Evolutionary conservation across 164 flowering plant genomes (phyloP).

Genomic region (Sextonia rubra): DNA sequence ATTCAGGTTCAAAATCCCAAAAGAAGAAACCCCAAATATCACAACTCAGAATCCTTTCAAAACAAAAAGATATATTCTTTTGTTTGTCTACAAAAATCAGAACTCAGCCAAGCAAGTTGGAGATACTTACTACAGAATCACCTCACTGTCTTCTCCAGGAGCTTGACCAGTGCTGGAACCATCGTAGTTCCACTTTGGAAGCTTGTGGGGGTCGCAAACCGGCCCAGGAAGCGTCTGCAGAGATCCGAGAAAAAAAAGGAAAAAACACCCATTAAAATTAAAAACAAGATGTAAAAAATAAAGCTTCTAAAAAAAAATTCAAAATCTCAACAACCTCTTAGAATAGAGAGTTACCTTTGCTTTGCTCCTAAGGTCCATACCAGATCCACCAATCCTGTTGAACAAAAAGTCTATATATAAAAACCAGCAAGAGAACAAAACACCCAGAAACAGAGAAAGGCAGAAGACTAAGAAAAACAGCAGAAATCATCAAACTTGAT

Average conservation of each 20-base stretch:
- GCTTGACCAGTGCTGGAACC: conserved; percentile 23
- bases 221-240: conserved; percentile 12
- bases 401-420: not conserved
- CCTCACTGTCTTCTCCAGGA: conserved; percentile 23
- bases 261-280: not conserved
- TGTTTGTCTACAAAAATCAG: not conserved
- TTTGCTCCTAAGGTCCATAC: conserved; percentile 18
- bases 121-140: conserved; percentile 16
- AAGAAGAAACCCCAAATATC: conserved; percentile 6
- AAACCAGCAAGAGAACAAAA: not conserved
- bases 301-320: not conserved
- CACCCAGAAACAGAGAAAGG: not conserved
- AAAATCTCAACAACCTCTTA: not conserved
- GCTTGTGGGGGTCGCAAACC: conserved; percentile 13
- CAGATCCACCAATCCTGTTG: conserved; percentile 15
- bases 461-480: not conserved
- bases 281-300: not conserved
- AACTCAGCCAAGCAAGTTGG: not conserved
- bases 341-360: conserved; percentile 1
- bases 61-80: not conserved
- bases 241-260: not conserved
- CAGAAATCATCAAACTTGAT: not conserved
- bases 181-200: conserved; percentile 21
- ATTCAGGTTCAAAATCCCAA: not conserved
- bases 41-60: not conserved